Evolutionary conservation across 2,329 filamentous ascomycete genomes (phyloP).

Genomic region (Diplocarpon mali): DNA sequence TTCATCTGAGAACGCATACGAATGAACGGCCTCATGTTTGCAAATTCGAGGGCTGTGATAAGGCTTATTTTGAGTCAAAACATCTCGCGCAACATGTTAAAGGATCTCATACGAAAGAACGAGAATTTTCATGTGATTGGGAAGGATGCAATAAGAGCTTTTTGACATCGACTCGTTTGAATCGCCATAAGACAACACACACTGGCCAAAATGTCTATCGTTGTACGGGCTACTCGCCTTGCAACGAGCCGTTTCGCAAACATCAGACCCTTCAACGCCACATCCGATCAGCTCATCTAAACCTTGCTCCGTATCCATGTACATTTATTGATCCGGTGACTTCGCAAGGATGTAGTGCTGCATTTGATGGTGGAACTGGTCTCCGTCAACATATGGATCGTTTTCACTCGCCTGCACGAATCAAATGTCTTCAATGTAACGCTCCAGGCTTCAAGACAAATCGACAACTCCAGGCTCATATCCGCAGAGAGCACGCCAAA

Average conservation of each 20-base stretch:
- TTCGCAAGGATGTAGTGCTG: conserved; percentile 47
- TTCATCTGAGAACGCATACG: conserved; percentile 75
- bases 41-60: conserved; percentile 57
- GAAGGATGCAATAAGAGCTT: conserved; percentile 71
- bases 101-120: conserved; percentile 62
- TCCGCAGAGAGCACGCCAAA: conserved; percentile 59
- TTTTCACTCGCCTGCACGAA: conserved; percentile 58
- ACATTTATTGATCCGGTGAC: conserved; percentile 42
- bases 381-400: conserved; percentile 61
- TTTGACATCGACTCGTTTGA: conserved; percentile 65
- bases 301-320: conserved; percentile 62
- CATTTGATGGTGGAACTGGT: conserved; percentile 62
- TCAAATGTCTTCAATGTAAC: conserved; percentile 67
- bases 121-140: conserved; percentile 60
- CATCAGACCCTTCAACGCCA: conserved; percentile 78
- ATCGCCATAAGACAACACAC: conserved; percentile 69
- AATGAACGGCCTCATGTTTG: conserved; percentile 76
- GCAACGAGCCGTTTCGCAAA: conserved; percentile 74
- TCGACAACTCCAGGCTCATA: conserved; percentile 60
- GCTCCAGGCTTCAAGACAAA: conserved; percentile 54
- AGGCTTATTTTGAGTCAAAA: conserved; percentile 76
- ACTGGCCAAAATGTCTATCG: conserved; percentile 64
- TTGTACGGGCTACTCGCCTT: conserved; percentile 60
- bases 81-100: conserved; percentile 81
- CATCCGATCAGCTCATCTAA: conserved; percentile 63